Base-by-base conservation (phyloP, 495 filamentous ascomycete genomes). In the Thozetella sp. region DNA sequence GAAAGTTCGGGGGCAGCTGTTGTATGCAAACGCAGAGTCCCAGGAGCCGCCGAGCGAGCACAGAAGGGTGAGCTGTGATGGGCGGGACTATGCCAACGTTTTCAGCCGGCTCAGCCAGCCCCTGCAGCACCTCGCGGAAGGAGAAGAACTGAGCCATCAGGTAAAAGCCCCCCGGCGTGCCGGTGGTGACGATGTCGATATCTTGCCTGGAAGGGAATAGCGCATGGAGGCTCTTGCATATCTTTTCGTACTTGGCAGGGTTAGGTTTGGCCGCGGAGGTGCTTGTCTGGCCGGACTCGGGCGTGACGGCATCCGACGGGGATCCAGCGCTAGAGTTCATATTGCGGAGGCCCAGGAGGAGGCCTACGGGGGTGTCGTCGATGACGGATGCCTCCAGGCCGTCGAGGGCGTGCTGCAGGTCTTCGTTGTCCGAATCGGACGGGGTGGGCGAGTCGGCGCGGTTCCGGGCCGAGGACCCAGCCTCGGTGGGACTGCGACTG, bases 21-120 rank as follows among this genome's bases (percentile, higher is more conserved):
- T 81, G 78, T 34, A 84, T 66, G 58, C 79, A 83, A 57, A 80
- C 66, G 17, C 70, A 72, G 13, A 85, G 57, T 56, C 81, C 78
- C 50, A 85, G 67, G 3, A 85, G 64, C 22, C 70, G 70, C 53
- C 71, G 75, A 17, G 81, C 80, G 15, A 84, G 70, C 1, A 76
- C 43, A 20, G 73, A 65, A 0, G 82, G 82, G 59, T 82, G 77
- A 50, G 71, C 67, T 4, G 73, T 69, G 13, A 59, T 50, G 10
- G 75, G 58, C 2, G 76, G 71, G n/a, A 73, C 55, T 15, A 57
- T 53, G 19, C 61, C 24, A 22, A 78, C 30, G 25, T 57, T 55
- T 24, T 72, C 71, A 13, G 64, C 54, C 2, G 61, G 46, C 25
- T 69, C 67, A 0, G 58, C 51, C 22, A 51, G 61, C 23, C 68